phyloP scores from a whole-genome alignment of 140 eudicot species.

The Ambrosia hybrid region DNA sequence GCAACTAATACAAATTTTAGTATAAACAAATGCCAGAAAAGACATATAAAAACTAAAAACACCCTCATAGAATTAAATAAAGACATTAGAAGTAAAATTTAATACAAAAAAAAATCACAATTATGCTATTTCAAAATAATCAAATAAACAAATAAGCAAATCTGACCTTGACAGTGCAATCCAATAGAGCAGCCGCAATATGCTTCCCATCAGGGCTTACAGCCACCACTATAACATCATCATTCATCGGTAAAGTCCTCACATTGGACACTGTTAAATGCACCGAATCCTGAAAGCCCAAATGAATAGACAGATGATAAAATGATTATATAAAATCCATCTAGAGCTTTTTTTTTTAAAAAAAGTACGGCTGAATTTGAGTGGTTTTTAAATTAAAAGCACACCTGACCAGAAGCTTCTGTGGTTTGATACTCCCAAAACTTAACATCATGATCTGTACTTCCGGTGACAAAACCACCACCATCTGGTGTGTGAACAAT shows the following conservation, averaged over 20 bases:
- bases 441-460: slow-evolving; percentile 89
- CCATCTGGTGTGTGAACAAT: slow-evolving; percentile 74
- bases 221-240: slow-evolving; percentile 80
- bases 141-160: background rate
- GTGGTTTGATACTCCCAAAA: slow-evolving; percentile 71
- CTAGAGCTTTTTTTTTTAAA: too few relatives aligned
- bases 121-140: background rate
- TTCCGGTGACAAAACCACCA: slow-evolving; percentile 85
- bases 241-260: slow-evolving; percentile 70
- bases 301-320: background rate
- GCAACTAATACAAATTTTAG: slow-evolving; percentile 8
- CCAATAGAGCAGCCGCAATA: slow-evolving; percentile 81
- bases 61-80: background rate
- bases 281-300: slow-evolving; percentile 52
- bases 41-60: background rate
- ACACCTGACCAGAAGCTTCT: slow-evolving; percentile 63
- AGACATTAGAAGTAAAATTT: background rate
- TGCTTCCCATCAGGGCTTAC: slow-evolving; percentile 80
- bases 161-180: slow-evolving; percentile 83
- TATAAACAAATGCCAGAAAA: background rate
- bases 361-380: background rate
- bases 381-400: slow-evolving; percentile 18
- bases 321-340: background rate
- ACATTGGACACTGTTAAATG: slow-evolving; percentile 66
- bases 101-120: background rate